A percentile compares a stretch with the other conserved stretches of the same genome.
Evolutionary conservation across 1,284 basidiomycete species (phyloP).

Genomic region (Sporisorium iseilematis-ciliati): DNA sequence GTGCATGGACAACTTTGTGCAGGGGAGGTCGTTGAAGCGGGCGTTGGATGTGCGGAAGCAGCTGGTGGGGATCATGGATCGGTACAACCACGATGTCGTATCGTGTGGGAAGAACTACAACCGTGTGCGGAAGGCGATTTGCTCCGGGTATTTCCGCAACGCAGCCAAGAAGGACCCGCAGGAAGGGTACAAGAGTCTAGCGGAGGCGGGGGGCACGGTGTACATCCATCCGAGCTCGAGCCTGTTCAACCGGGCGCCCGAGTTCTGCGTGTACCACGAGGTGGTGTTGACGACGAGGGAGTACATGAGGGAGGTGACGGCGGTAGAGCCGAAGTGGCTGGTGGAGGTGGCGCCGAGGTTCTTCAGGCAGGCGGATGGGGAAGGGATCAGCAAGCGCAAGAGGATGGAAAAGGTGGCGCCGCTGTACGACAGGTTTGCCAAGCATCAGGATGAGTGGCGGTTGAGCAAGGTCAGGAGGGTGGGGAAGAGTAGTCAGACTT

Average conservation of each 20-base stretch:
- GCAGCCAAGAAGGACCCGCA: slow-evolving; percentile 78
- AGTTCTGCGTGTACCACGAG: slow-evolving; percentile 81
- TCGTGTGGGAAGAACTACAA: slow-evolving; percentile 94
- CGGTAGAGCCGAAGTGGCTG: slow-evolving; percentile 98
- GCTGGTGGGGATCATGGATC: slow-evolving; percentile 97
- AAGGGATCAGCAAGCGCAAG: slow-evolving; percentile 97
- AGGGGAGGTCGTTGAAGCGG: slow-evolving; percentile 94
- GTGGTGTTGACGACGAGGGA: slow-evolving; percentile 80
- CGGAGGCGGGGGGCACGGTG: slow-evolving; percentile 85
- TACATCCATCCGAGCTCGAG: slow-evolving; percentile 98
- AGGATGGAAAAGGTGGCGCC: slow-evolving; percentile 97
- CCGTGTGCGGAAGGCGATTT: slow-evolving; percentile 91
- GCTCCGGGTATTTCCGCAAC: slow-evolving; percentile 77
- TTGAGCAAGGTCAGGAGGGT: slow-evolving; percentile 50
- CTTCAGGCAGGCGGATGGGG: slow-evolving; percentile 95
- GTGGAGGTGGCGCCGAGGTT: slow-evolving; percentile 97
- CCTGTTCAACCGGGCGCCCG: slow-evolving; percentile 90
- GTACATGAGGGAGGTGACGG: slow-evolving; percentile 93
- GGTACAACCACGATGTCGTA: slow-evolving; percentile 96
- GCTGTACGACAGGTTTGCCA: slow-evolving; percentile 72
- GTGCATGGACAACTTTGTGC: slow-evolving; percentile 86
- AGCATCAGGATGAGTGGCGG: slow-evolving; percentile 60
- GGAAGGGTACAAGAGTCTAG: slow-evolving; percentile 88
- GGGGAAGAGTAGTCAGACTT: slow-evolving; percentile 53
- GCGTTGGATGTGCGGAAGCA: slow-evolving; percentile 98